A percentile compares a stretch with the other conserved stretches of the same genome.
Evolutionary conservation across 495 filamentous ascomycete species (phyloP).

Genomic region (Wilcoxina mikolae): DNA sequence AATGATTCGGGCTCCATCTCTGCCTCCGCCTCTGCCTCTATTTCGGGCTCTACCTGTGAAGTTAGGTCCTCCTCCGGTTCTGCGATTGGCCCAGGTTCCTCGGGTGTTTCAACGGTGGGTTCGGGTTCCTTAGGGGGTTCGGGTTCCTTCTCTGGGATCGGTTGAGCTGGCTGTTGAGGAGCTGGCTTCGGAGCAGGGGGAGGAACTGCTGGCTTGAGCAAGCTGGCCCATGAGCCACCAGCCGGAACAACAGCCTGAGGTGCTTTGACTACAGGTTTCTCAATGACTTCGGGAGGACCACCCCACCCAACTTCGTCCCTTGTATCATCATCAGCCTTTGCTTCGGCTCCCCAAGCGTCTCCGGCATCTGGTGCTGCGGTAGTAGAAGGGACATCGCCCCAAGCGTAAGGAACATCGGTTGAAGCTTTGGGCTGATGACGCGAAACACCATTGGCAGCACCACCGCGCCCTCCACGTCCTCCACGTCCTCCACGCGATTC

Average conservation of each 20-base stretch:
- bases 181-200: conserved; percentile 25
- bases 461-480: conserved; percentile 53
- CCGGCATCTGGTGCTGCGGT: conserved; percentile 16
- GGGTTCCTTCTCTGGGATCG: conserved; percentile 29
- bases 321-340: conserved; percentile 18
- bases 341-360: conserved; percentile 22
- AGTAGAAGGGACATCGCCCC: conserved; percentile 25
- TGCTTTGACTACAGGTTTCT: conserved; percentile 23
- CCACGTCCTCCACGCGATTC: conserved; percentile 55
- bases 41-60: conserved; percentile 6
- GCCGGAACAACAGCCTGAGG: conserved; percentile 11
- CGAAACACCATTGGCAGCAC: conserved; percentile 38
- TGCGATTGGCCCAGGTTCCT: conserved; percentile 15
- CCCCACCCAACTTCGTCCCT: too few species aligned
- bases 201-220: conserved; percentile 31
- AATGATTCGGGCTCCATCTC: conserved; percentile 26
- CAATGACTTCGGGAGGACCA: conserved; percentile 26
- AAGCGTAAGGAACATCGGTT: conserved; percentile 21
- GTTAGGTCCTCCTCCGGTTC: conserved; percentile 9
- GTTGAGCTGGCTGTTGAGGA: conserved; percentile 16
- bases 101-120: conserved; percentile 10
- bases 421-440: conserved; percentile 26
- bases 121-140: conserved; percentile 22
- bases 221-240: conserved; percentile 29
- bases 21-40: conserved; percentile 14